A percentile compares a stretch with the other conserved stretches of the same genome.
Evolutionary conservation across 306 rosid genomes (phyloP).

Genomic region (Trifolium pratense): DNA sequence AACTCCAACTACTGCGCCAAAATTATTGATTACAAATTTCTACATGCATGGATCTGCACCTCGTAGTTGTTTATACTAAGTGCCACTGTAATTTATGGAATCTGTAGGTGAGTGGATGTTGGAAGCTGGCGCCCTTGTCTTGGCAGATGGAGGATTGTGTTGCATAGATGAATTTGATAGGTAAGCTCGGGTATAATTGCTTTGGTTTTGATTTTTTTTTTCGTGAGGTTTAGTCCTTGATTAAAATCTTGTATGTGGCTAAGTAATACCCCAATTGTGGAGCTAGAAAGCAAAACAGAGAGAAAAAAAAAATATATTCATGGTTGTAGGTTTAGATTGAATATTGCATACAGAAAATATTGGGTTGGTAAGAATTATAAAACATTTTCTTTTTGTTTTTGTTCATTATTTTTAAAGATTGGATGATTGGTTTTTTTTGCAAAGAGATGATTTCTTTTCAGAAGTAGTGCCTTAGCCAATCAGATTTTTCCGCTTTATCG

Average conservation of each 20-base stretch:
- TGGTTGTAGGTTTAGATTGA: constrained; percentile 15
- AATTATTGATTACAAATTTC: constrained; percentile 9
- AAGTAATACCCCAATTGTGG: constrained; percentile 25
- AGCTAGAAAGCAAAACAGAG: constrained; percentile 26
- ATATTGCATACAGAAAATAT: constrained; percentile 7
- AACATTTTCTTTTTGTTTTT: constrained; percentile 1
- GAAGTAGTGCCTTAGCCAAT: not conserved
- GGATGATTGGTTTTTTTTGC: constrained; percentile 20
- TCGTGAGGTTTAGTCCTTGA: constrained; percentile 29
- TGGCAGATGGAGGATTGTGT: constrained; percentile 97
- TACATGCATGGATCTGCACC: constrained; percentile 34
- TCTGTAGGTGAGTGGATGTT: constrained; percentile 93
- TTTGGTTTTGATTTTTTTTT: constrained; percentile 8
- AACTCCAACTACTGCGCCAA: too few relatives aligned
- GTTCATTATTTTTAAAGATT: not conserved
- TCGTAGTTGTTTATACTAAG: constrained; percentile 17
- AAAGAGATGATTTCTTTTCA: constrained; percentile 21
- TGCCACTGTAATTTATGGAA: constrained; percentile 33
- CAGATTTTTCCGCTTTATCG: not conserved
- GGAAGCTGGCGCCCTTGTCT: constrained; percentile 98
- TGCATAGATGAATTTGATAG: constrained; percentile 97
- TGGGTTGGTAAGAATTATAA: constrained; percentile 17
- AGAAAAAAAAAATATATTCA: constrained; percentile 3
- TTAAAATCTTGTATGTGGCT: constrained; percentile 26
- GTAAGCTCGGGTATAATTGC: constrained; percentile 47